A percentile compares a stretch with the other conserved stretches of the same genome.
phyloP scores from a whole-genome alignment of 768 basidiomycete genomes.

The Saitozyma podzolica region DNA sequence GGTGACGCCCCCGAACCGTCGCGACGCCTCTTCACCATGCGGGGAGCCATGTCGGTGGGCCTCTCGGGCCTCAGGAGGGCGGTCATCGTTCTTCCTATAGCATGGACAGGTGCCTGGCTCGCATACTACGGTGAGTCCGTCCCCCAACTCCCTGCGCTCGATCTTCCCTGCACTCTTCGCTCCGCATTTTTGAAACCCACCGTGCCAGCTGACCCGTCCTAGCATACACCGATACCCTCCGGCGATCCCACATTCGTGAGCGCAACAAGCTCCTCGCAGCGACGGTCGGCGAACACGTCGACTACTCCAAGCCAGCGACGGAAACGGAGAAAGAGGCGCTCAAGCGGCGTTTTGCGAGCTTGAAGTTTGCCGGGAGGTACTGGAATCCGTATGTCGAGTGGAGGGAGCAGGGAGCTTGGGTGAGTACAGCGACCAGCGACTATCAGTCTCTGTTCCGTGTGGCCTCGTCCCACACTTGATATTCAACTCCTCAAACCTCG shows the following conservation, averaged over 20 bases:
- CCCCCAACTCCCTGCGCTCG: neutral
- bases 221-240: conserved; percentile 46
- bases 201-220: neutral
- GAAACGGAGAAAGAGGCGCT: conserved; percentile 42
- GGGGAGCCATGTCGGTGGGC: neutral
- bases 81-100: conserved; percentile 37
- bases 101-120: conserved; percentile 39
- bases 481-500: too few relatives aligned
- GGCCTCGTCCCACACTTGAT: too few relatives aligned
- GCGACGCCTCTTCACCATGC: too few relatives aligned
- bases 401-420: conserved; percentile 45
- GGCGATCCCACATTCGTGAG: conserved; percentile 34
- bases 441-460: neutral
- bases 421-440: conserved; percentile 6
- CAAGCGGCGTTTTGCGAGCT: conserved; percentile 37
- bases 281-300: conserved; percentile 19
- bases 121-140: conserved; percentile 35
- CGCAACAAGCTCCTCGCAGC: conserved; percentile 17
- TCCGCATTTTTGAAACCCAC: neutral
- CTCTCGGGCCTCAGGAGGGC: conserved; percentile 22
- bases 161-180: neutral
- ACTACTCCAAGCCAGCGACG: conserved; percentile 25
- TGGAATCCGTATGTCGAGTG: conserved; percentile 45
- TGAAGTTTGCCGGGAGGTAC: conserved; percentile 44
- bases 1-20: too few relatives aligned